A percentile compares a stretch with the other conserved stretches of the same genome.
These are phyloP conservation scores for Elsinoe ampelina DNA, from an alignment of 2,329 filamentous ascomycete genomes.

Conservation along the genomic window DNA sequence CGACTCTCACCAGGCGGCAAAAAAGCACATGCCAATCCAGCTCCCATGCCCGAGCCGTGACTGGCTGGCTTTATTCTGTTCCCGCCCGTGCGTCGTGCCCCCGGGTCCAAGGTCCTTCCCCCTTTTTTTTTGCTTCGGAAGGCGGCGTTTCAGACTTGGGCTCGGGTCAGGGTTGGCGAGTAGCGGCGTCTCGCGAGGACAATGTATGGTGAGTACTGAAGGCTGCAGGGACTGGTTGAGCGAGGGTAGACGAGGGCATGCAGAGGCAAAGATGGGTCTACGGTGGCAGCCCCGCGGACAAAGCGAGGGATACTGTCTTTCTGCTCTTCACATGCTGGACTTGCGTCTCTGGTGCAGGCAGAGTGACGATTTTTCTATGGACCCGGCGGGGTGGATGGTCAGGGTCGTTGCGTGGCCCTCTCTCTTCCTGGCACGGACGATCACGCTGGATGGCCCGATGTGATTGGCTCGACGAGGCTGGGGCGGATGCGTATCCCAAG, in stretches of 20 bases:
- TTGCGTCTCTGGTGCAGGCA: background rate
- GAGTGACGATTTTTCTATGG: background rate
- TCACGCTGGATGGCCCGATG: background rate
- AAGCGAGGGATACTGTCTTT: too few species aligned
- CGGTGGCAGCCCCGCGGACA: too few species aligned
- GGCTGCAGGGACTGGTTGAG: too few species aligned
- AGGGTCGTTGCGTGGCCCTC: background rate
- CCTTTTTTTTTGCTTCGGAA: too few species aligned
- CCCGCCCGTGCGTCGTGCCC: background rate
- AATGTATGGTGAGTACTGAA: too few species aligned
- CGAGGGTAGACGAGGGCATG: too few species aligned
- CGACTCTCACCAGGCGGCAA: background rate
- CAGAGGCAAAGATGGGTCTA: too few species aligned
- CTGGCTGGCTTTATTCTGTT: background rate
- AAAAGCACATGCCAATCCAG: background rate
- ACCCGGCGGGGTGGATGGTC: background rate
- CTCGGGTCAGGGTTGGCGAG: too few species aligned
- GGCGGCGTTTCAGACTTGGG: too few species aligned
- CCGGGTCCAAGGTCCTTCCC: background rate
- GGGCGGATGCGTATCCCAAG: background rate
- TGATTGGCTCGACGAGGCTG: constrained; percentile 1
- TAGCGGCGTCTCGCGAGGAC: too few species aligned
- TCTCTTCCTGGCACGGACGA: background rate
- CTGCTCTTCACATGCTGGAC: too few species aligned
- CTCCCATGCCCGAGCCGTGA: background rate